These are phyloP conservation scores for Lenwebbia sp. DNA, from an alignment of 345 rosid genomes.

Conservation along the genomic window DNA sequence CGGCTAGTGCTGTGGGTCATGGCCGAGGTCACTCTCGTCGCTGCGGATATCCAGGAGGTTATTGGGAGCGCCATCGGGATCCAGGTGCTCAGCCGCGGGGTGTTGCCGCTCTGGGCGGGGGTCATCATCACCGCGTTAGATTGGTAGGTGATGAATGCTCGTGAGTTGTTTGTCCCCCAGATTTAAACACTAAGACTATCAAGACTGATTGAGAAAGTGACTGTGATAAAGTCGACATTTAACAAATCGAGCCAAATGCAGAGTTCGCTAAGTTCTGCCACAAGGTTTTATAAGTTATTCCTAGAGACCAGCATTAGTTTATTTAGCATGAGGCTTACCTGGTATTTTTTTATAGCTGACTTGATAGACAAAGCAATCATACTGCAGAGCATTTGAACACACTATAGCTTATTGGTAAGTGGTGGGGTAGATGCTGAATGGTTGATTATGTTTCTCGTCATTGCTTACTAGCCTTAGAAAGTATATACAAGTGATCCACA, in stretches of 20 bases:
- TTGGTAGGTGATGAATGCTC: constrained; percentile 29
- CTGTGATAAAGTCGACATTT: background rate
- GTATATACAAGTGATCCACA: background rate
- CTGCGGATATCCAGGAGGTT: constrained; percentile 96
- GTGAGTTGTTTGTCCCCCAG: background rate
- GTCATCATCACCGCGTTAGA: constrained; percentile 83
- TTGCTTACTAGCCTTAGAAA: background rate
- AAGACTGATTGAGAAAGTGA: background rate
- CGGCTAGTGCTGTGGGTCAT: constrained; percentile 69
- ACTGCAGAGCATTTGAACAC: background rate
- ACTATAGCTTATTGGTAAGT: background rate
- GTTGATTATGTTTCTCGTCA: background rate
- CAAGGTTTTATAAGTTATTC: background rate
- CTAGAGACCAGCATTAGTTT: background rate
- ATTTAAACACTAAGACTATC: background rate
- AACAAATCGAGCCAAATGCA: background rate
- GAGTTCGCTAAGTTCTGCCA: background rate
- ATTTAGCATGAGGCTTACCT: background rate
- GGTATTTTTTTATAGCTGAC: background rate
- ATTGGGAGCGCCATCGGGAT: constrained; percentile 94
- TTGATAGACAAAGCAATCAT: background rate
- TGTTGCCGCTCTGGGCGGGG: constrained; percentile 85
- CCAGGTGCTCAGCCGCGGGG: constrained; percentile 80
- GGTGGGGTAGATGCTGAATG: background rate
- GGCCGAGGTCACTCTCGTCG: constrained; percentile 90